A percentile compares a stretch with the other conserved stretches of the same genome.
Evolutionary conservation across 768 basidiomycete genomes (phyloP).

Genomic region (Calvatia gigantea): DNA sequence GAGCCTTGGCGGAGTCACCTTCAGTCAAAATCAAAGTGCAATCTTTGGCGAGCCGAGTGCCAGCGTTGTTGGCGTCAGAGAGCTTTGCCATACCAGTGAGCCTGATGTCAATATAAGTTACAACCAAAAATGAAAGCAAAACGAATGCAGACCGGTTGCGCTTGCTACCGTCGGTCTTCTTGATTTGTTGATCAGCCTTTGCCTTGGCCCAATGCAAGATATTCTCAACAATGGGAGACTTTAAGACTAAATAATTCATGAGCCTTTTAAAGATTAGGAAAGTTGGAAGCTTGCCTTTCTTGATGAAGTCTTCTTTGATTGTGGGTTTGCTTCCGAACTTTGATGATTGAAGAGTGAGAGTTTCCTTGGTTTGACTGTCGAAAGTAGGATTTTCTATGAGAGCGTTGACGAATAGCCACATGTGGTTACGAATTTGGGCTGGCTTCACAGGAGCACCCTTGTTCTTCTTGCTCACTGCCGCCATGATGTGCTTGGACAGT

Average conservation of each 20-base stretch:
- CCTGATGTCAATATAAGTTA: conserved; percentile 40
- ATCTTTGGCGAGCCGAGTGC: conserved; percentile 70
- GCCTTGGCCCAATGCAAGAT: conserved; percentile 95
- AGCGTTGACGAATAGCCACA: conserved; percentile 97
- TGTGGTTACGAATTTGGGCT: conserved; percentile 92
- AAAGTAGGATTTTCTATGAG: conserved; percentile 97
- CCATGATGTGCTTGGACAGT: conserved; percentile 79
- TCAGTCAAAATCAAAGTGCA: conserved; percentile 98
- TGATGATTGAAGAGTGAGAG: conserved; percentile 76
- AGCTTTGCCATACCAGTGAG: conserved; percentile 90
- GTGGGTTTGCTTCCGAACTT: conserved; percentile 90
- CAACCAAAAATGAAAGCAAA: background rate
- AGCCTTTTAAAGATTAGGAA: background rate
- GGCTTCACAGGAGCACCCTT: conserved; percentile 94
- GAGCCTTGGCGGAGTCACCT: conserved; percentile 97
- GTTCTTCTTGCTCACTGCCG: conserved; percentile 93
- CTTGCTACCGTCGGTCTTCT: conserved; percentile 93
- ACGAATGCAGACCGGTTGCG: conserved; percentile 62
- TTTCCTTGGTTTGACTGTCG: conserved; percentile 99
- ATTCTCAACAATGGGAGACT: conserved; percentile 87
- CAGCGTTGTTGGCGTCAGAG: conserved; percentile 96
- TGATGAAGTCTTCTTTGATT: conserved; percentile 90
- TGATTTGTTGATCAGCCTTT: conserved; percentile 93
- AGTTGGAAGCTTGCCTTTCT: conserved; percentile 69
- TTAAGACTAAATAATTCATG: conserved; percentile 54